A percentile compares a stretch with the other conserved stretches of the same genome.
These are phyloP conservation scores for Bonia amplexicaulis DNA, from an alignment of 176 grass and related monocot genomes.

Conservation along the genomic window DNA sequence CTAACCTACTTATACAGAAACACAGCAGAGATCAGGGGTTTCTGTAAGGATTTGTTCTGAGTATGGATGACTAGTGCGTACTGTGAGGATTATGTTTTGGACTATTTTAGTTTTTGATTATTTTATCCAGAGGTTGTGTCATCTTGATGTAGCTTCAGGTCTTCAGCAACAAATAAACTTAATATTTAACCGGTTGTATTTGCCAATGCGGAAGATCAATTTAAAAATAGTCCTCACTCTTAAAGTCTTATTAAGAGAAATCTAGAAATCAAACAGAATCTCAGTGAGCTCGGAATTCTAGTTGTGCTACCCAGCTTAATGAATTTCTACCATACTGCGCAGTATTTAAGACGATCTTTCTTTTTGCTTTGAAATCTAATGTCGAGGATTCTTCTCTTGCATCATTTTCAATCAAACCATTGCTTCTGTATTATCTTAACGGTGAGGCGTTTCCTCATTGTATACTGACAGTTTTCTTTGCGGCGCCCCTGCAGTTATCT, in stretches of 20 bases:
- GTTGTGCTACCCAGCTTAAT: not conserved
- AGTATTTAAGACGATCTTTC: not conserved
- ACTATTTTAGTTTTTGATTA: not conserved
- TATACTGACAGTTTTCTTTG: not conserved
- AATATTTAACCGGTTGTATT: not conserved
- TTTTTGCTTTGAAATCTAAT: not conserved
- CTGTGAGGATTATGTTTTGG: not conserved
- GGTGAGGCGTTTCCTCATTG: not conserved
- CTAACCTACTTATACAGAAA: not conserved
- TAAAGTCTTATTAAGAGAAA: not conserved
- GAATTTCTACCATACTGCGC: not conserved
- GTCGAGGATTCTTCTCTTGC: not conserved
- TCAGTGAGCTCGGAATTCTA: not conserved
- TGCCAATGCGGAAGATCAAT: not conserved
- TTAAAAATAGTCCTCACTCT: not conserved
- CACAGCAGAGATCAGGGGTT: not conserved
- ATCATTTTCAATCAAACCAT: not conserved
- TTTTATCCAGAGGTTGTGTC: not conserved
- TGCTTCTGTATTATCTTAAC: not conserved
- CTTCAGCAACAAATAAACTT: not conserved
- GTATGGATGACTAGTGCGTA: not conserved
- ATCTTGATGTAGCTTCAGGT: not conserved
- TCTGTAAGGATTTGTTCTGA: not conserved
- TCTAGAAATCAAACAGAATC: not conserved
- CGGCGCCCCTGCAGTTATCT: slow-evolving; percentile 45